A percentile compares a stretch with the other conserved stretches of the same genome.
phyloP scores from a whole-genome alignment of 2,329 filamentous ascomycete species.

The Scytalidium lignicola region DNA sequence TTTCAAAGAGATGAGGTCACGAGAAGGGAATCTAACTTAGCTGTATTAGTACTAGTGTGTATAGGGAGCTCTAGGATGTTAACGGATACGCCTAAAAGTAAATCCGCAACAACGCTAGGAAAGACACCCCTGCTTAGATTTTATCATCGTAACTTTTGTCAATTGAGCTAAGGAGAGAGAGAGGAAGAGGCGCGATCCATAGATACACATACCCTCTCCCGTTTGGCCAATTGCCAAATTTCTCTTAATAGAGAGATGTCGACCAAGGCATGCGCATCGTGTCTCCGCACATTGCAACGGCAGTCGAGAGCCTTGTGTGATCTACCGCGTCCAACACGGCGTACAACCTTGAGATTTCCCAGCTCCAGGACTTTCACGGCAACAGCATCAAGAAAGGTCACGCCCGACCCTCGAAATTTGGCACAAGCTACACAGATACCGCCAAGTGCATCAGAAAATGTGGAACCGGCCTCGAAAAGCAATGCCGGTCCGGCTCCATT shows the following conservation, averaged over 20 bases:
- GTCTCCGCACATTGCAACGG: constrained; percentile 21
- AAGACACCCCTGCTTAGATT: background rate
- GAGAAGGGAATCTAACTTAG: background rate
- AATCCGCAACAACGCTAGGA: background rate
- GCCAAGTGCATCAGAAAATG: constrained; percentile 9
- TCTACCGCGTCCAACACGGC: constrained; percentile 8
- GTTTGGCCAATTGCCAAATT: background rate
- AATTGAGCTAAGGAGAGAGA: background rate
- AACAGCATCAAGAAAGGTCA: constrained; percentile 17
- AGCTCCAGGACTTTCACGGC: constrained; percentile 19
- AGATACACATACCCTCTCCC: background rate
- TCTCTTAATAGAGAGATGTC: background rate
- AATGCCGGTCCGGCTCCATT: background rate
- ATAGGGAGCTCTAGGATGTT: background rate
- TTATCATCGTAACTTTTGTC: background rate
- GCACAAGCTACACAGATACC: constrained; percentile 14
- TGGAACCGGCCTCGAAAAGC: constrained; percentile 6
- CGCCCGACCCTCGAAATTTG: constrained; percentile 10
- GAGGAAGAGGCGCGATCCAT: background rate
- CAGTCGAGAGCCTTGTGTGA: constrained; percentile 13
- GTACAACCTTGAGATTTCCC: constrained; percentile 2
- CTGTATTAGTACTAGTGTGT: background rate
- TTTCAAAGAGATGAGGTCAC: background rate
- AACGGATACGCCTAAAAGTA: background rate
- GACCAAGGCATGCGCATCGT: constrained; percentile 16